Base-by-base conservation (phyloP, 805 yeast species). In the Komagataella pseudopastoris region DNA sequence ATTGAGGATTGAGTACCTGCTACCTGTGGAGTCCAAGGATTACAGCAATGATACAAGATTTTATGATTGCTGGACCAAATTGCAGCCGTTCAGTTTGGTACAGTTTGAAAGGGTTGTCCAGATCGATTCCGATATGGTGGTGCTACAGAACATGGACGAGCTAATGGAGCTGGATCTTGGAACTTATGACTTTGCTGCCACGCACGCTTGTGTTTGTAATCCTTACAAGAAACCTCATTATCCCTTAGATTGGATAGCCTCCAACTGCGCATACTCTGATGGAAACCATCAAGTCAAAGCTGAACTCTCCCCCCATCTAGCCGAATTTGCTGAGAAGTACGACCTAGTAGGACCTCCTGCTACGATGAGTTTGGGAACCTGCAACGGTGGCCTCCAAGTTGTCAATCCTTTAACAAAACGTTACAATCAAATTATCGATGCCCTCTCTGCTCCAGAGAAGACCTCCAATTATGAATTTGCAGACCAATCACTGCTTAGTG, bases 121-220 rank as follows among this genome's bases (percentile, higher is more conserved):
- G 56, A 64, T 80, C 52, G 85, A 80, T 57, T 71, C 77, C 16
- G 85, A 80, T 61, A 80, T 80, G 84, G 64, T 78, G 24, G 79
- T 79, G 2, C 52, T 75, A 6, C 64, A 67, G 51, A 79, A 79
- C 57, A 76, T 80, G 79, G 85, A 80, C 60, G 84, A 78, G 57
- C 62, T 80, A 46, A 74, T 80, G 74, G 74, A 72, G 6, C 49
- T 77, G 17, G 68, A 69, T 7, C 59, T 79, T 49, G 58, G 64
- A 49, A 43, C 49, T 16, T 60, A 59, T 2, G 56, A 59, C 7
- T 78, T 80, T 63, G 85, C 82, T 0, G 82, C 83, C 0, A 60
- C 76, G 8, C 79, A 78, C 55, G 83, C 84, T 2, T 79, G 85
- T 61, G 80, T 77, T 20, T 79, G 85, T 62, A 79, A 79, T 56